These are phyloP conservation scores for Dothistroma septosporum DNA, from an alignment of 2,329 filamentous ascomycete species.

Conservation along the genomic window DNA sequence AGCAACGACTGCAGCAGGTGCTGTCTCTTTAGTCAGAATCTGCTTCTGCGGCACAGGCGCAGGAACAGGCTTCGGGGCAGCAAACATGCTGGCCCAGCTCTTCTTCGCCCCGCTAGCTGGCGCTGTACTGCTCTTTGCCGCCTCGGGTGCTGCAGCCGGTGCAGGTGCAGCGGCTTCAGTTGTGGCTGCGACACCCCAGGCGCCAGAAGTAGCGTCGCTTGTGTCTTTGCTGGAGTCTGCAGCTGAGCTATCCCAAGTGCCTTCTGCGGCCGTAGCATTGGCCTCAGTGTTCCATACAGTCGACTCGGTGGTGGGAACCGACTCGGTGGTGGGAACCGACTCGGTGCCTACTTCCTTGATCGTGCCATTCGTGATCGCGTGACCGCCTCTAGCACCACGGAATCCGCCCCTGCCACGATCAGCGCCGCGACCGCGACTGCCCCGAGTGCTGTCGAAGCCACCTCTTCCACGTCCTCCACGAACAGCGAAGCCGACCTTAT, in stretches of 20 bases:
- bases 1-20: conserved; percentile 30
- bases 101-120: conserved; percentile 43
- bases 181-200: conserved; percentile 42
- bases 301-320: conserved; percentile 66
- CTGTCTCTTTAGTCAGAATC: conserved; percentile 21
- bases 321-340: conserved; percentile 58
- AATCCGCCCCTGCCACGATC: conserved; percentile 52
- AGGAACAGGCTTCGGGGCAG: conserved; percentile 46
- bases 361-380: conserved; percentile 59
- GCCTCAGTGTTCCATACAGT: conserved; percentile 55
- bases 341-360: conserved; percentile 52
- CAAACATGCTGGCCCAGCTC: conserved; percentile 53
- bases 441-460: conserved; percentile 53
- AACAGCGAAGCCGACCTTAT: conserved; percentile 46
- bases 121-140: conserved; percentile 33
- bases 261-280: conserved; percentile 28
- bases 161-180: conserved; percentile 22
- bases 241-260: conserved; percentile 25
- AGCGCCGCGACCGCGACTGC: conserved; percentile 56
- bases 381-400: conserved; percentile 60
- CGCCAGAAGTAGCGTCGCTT: conserved; percentile 32
- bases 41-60: conserved; percentile 40
- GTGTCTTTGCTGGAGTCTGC: conserved; percentile 18
- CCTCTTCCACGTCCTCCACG: conserved; percentile 39
- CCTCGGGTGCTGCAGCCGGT: conserved; percentile 33